Conservation (phyloP, 2,329 filamentous ascomycete species). For the Ciborinia camelliae region DNA sequence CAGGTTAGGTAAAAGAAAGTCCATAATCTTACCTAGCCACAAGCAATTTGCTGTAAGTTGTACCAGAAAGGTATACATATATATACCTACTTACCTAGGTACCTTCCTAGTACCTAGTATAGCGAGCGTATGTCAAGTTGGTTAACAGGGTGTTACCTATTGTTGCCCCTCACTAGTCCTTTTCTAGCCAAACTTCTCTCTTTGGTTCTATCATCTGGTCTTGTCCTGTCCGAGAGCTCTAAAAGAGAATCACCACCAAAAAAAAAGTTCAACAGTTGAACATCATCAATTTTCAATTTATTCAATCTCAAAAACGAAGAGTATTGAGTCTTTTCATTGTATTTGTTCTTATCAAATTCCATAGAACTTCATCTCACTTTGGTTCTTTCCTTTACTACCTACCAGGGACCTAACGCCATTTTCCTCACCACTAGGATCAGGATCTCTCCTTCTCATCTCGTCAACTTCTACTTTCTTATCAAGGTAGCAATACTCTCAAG, state of each 20-base stretch:
- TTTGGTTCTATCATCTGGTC: neutral
- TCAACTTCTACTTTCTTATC: neutral
- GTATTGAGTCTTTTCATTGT: neutral
- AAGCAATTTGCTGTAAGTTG: no score
- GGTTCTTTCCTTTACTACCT: neutral
- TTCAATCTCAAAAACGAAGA: neutral
- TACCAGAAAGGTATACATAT: no score
- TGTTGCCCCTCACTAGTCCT: conserved; percentile 24
- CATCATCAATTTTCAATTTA: neutral
- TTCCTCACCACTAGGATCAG: neutral
- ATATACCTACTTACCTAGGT: no score
- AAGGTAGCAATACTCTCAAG: neutral
- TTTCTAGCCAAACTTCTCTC: conserved; percentile 10
- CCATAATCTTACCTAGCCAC: no score
- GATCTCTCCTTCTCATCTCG: neutral
- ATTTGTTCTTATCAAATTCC: neutral
- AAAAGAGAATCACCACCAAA: neutral
- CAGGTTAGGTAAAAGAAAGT: no score
- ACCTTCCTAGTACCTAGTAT: neutral
- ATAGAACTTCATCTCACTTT: neutral
- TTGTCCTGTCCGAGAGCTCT: neutral
- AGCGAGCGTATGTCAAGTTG: no score
- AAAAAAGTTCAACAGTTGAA: neutral
- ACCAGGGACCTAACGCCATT: no score
- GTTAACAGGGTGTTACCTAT: no score